These are phyloP conservation scores for Cyclostephanos tholiformis DNA, from an alignment of 108 stramenopile species.

Conservation along the genomic window DNA sequence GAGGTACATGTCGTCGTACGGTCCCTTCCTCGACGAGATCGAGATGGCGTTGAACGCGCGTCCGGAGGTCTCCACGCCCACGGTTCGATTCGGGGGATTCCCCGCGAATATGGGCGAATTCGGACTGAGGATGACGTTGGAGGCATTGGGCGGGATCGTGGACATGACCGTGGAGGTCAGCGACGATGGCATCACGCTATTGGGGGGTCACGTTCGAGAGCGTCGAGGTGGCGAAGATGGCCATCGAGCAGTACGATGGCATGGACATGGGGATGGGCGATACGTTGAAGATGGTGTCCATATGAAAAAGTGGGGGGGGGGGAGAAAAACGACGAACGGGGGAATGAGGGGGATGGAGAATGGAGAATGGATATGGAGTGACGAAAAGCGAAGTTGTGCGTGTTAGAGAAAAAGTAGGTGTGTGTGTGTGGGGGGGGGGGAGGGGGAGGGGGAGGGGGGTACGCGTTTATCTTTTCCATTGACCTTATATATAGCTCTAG, in stretches of 20 bases:
- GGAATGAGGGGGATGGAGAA: background rate
- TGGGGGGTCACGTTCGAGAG: conserved; percentile 81
- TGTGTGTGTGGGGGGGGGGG: background rate
- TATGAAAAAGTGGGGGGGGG: conserved; percentile 29
- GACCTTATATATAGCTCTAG: too few relatives aligned
- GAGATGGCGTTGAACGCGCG: conserved; percentile 71
- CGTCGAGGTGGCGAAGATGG: conserved; percentile 80
- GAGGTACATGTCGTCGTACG: conserved; percentile 69
- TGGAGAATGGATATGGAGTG: background rate
- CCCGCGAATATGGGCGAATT: conserved; percentile 86
- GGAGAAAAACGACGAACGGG: too few relatives aligned
- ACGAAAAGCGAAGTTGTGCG: background rate
- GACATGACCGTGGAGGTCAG: conserved; percentile 67
- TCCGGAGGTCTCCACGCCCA: conserved; percentile 72
- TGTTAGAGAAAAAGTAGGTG: background rate
- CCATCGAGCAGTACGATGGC: conserved; percentile 86
- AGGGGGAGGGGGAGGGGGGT: too few relatives aligned
- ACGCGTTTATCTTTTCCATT: too few relatives aligned
- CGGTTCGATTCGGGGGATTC: conserved; percentile 75
- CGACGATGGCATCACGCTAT: conserved; percentile 69
- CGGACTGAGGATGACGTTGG: conserved; percentile 83
- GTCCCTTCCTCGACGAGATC: conserved; percentile 50
- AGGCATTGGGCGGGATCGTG: conserved; percentile 72
- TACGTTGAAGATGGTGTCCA: conserved; percentile 61
- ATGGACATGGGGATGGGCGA: conserved; percentile 92